Base-by-base conservation (phyloP, 257 asterid species). In the Solanum pinnatisectum region DNA sequence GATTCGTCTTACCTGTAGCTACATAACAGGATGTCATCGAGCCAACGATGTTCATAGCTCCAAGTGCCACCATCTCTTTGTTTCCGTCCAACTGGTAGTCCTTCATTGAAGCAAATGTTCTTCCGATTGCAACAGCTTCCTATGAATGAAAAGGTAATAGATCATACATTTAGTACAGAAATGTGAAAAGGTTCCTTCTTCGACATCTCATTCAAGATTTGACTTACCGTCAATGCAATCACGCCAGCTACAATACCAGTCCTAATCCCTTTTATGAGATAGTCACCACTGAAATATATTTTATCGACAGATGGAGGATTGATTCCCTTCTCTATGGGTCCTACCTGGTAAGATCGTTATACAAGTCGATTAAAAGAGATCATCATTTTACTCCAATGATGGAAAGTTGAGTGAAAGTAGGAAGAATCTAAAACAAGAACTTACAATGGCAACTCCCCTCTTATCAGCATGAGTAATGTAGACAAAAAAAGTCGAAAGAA, bases 51-150 rank as follows among this genome's bases (percentile, higher is more conserved):
- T 96, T 96, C 99, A 96, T 96, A 15, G 98, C 85, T 90, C 99
- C 99, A 22, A 96, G 95, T 49, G 98, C 99, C 83, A 96, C 94
- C 99, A 96, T 95, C 92, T 95, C 99, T 88, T 91, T 95, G 95
- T 95, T 96, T 85, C 98, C 99, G 46, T 96, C 99, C 49, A 96
- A 86, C 67, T 95, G 98, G 89, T 96, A 96, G 91, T 96, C 99
- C 88, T 96, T 96, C 98, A 94, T 94, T 73, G 95, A 89, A 60
- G 98, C 99, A 90, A 96, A 96, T 10, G 99, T 96, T 91, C 99
- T 88, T 87, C 98, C 99, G 23, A 96, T 95, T 2, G 98, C 98
- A 65, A 93, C 98, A 83, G 98, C 98, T 94, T 96, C 99, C 99
- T 96, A 89, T 23, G 25, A 76, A 44, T 6, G n/a, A 59, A 22